A percentile compares a stretch with the other conserved stretches of the same genome.
These are phyloP conservation scores for Arabis hirsuta DNA, from an alignment of 345 rosid genomes.

Conservation along the genomic window DNA sequence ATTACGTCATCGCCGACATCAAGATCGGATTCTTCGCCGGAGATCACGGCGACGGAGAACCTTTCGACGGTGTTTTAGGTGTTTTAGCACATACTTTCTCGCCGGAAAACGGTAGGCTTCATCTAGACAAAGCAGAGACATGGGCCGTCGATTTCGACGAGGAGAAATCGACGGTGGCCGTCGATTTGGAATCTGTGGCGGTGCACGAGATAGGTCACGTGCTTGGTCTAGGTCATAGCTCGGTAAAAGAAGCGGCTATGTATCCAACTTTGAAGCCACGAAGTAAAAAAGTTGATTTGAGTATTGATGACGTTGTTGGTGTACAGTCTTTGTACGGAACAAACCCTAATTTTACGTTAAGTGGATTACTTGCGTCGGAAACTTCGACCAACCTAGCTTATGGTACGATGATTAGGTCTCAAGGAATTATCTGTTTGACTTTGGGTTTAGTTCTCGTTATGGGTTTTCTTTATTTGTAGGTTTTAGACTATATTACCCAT, in stretches of 20 bases:
- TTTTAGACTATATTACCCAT: neutral
- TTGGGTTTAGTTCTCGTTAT: conserved; percentile 26
- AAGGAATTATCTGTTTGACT: conserved; percentile 23
- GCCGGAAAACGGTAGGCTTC: conserved; percentile 79
- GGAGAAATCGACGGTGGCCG: conserved; percentile 68
- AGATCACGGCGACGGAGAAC: conserved; percentile 89
- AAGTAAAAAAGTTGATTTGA: conserved; percentile 59
- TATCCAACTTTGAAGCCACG: conserved; percentile 87
- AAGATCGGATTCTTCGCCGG: conserved; percentile 78
- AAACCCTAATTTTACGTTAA: conserved; percentile 66
- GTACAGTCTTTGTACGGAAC: conserved; percentile 81
- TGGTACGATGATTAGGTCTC: conserved; percentile 39
- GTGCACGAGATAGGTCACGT: conserved; percentile 88
- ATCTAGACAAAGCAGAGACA: conserved; percentile 76
- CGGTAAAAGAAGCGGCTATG: conserved; percentile 78
- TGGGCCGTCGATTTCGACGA: conserved; percentile 73
- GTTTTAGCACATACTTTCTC: conserved; percentile 82
- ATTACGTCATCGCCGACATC: conserved; percentile 68
- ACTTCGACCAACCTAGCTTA: conserved; percentile 53
- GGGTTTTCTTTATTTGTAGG: conserved; percentile 18
- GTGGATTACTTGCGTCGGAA: conserved; percentile 64
- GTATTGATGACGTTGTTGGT: conserved; percentile 67
- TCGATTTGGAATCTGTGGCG: conserved; percentile 87
- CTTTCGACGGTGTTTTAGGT: conserved; percentile 86
- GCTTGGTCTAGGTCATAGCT: conserved; percentile 68